Evolutionary conservation across 176 grass and related monocot species (phyloP).

Genomic region (Canna indica): DNA sequence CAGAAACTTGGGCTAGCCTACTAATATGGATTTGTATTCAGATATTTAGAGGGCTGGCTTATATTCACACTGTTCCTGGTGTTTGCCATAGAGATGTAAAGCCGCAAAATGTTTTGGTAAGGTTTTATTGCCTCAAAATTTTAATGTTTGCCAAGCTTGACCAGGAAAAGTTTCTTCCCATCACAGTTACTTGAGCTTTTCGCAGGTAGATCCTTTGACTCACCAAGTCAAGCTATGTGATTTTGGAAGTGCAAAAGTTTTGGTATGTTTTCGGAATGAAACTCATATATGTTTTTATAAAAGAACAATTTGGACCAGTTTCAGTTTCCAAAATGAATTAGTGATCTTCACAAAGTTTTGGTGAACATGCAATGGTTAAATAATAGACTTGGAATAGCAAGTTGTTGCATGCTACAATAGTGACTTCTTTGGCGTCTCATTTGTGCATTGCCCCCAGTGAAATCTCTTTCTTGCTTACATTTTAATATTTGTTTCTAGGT

Average conservation of each 20-base stretch:
- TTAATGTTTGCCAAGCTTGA: slow-evolving; percentile 5
- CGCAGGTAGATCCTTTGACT: slow-evolving; percentile 52
- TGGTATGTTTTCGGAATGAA: slow-evolving; percentile 30
- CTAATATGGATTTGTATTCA: slow-evolving; percentile 17
- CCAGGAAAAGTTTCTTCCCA: slow-evolving; percentile 1
- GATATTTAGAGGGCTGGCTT: slow-evolving; percentile 62
- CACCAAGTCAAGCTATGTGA: slow-evolving; percentile 61
- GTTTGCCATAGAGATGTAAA: slow-evolving; percentile 69
- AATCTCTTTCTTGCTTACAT: background rate
- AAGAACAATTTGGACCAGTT: background rate
- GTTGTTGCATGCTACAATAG: background rate
- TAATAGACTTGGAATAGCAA: background rate
- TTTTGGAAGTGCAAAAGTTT: slow-evolving; percentile 69
- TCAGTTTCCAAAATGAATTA: background rate
- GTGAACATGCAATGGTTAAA: background rate
- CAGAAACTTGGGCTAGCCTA: background rate
- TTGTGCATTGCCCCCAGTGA: background rate
- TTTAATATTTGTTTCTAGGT: background rate
- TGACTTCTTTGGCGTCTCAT: background rate
- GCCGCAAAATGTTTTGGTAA: slow-evolving; percentile 74
- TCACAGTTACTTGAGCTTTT: background rate
- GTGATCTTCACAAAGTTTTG: background rate
- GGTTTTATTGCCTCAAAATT: background rate
- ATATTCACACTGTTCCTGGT: slow-evolving; percentile 49
- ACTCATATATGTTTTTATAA: background rate